These are phyloP conservation scores for Colletotrichum chlorophyti DNA, from an alignment of 2,329 filamentous ascomycete species.

Conservation along the genomic window DNA sequence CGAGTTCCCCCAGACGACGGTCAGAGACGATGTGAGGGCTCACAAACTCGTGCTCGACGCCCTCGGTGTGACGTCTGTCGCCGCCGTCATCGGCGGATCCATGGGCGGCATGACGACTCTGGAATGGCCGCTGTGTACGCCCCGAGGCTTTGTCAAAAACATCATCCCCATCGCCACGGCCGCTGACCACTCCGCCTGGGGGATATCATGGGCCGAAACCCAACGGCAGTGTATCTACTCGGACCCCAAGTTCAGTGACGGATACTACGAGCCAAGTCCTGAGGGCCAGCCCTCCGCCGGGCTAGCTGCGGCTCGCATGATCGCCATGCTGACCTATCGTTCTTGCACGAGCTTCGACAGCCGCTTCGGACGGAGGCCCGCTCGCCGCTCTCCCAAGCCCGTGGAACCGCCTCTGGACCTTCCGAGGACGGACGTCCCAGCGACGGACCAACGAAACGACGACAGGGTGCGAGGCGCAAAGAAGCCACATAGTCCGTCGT, in stretches of 20 bases:
- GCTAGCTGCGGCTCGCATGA: constrained; percentile 44
- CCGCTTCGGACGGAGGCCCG: constrained; percentile 54
- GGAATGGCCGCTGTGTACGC: constrained; percentile 62
- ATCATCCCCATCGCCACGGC: constrained; percentile 64
- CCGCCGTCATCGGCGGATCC: constrained; percentile 61
- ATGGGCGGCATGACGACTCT: constrained; percentile 66
- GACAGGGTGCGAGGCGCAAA: background rate
- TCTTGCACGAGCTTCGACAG: constrained; percentile 41
- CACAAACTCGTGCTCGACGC: constrained; percentile 62
- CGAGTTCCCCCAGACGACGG: constrained; percentile 72
- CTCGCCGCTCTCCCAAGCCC: constrained; percentile 50
- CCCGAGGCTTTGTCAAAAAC: constrained; percentile 54
- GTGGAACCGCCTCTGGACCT: constrained; percentile 33
- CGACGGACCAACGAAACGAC: background rate
- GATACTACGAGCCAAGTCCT: constrained; percentile 40
- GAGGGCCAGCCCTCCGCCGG: constrained; percentile 40
- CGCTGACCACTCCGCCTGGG: constrained; percentile 63
- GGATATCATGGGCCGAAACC: constrained; percentile 64
- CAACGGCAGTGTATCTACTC: constrained; percentile 56
- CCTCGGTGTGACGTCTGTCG: constrained; percentile 59
- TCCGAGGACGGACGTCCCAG: constrained; percentile 52
- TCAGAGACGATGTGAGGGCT: constrained; percentile 69
- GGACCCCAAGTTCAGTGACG: constrained; percentile 40
- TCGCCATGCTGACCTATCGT: constrained; percentile 47
- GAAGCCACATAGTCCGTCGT: constrained; percentile 35